Base-by-base conservation (phyloP, 139 green algal species). In the Dunaliella sp. region DNA sequence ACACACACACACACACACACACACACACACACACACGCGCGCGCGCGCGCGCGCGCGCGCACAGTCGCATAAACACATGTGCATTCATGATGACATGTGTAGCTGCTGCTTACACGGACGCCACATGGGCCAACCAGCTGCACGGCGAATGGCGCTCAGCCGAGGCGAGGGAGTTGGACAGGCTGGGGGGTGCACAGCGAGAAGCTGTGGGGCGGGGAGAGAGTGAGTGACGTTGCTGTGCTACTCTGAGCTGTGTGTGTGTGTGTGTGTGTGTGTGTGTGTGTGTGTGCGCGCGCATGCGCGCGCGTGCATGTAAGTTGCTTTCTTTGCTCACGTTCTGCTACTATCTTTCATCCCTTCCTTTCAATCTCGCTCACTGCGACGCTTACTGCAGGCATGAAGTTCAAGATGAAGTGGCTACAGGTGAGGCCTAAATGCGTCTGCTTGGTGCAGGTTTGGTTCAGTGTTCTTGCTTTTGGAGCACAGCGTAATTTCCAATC, bases 1-100 rank as follows among this genome's bases (percentile, higher is more conserved):
- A 83, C n/a, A 48, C 78, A 83, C n/a, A 83, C 26, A 83, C n/a
- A 83, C 78, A 83, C n/a, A 48, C 78, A 83, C n/a, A 83, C 78
- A 83, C n/a, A 83, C 78, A 83, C n/a, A 83, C 78, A 83, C n/a
- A 83, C 26, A 83, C 3, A 58, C 26, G 57, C 48, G 16, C 48
- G 16, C 48, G 16, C 48, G 16, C 48, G 48, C 48, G 48, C 48
- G 16, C 48, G 48, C 48, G 16, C 48, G 48, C 48, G 16, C 7
- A 16, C 48, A 65, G 7, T 7, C 48, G 16, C 48, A 65, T 16
- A 65, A 7, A 65, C 16, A 65, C 48, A 65, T 65, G 78, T n/a
- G 57, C 78, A 38, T 33, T 35, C 7, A 57, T 48, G 3, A 2
- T 84, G 7, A 34, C 12, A 2, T 36, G 7, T 84, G 37, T 26